Percentiles rank a stretch among this genome's conserved stretches.
Conservation (phyloP, 768 basidiomycete genomes). For the Gautieria morchelliformis region DNA sequence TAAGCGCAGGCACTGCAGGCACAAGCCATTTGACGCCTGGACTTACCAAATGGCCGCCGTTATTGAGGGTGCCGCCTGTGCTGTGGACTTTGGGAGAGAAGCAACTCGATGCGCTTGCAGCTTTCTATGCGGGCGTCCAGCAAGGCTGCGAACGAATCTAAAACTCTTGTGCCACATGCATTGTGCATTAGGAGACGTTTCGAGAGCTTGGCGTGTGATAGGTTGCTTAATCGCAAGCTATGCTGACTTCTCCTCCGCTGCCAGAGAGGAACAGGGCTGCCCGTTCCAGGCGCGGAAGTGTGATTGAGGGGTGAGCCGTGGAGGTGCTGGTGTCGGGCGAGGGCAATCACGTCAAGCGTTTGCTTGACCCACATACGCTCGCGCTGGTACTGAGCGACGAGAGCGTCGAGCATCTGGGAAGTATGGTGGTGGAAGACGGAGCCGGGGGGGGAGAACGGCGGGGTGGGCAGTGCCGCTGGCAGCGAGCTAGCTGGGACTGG, state of each 20-base stretch:
- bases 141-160: constrained; percentile 63
- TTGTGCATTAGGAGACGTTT: not conserved
- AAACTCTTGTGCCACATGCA: constrained; percentile 34
- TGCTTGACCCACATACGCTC: constrained; percentile 66
- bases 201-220: not conserved
- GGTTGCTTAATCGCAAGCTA: constrained; percentile 1
- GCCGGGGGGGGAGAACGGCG: constrained; percentile 12
- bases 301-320: constrained; percentile 15
- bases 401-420: constrained; percentile 36
- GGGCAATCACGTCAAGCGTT: constrained; percentile 51
- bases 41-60: not conserved
- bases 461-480: constrained; percentile 6
- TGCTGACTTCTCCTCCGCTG: constrained; percentile 22
- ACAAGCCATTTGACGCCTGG: no score
- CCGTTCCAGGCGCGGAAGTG: constrained; percentile 13
- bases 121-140: constrained; percentile 70
- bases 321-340: constrained; percentile 26
- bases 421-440: constrained; percentile 13
- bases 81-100: not conserved
- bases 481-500: not conserved
- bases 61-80: not conserved
- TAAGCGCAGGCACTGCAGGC: no score
- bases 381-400: constrained; percentile 58
- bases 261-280: constrained; percentile 11
- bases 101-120: constrained; percentile 42